Base-by-base conservation (phyloP, 495 filamentous ascomycete species). In the Penicillium steckii region DNA sequence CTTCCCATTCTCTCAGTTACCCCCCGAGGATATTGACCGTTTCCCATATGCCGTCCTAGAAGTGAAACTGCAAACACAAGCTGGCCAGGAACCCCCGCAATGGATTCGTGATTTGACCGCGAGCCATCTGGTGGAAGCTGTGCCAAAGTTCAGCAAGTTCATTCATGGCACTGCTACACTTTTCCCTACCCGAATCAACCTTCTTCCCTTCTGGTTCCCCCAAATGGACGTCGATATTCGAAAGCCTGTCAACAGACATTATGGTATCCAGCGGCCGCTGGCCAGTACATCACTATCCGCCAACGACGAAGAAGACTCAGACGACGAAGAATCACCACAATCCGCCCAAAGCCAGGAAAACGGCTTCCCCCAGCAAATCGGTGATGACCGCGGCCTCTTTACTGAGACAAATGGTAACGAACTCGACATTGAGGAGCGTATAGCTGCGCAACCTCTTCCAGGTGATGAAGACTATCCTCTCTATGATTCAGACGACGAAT, bases 81-180 rank as follows among this genome's bases (percentile, higher is more conserved):
- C 87, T 26, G 94, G 95, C n/a, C 92, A 97, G 68, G 91, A 96
- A 61, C 94, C 95, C 19, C 94, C 94, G 0, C 85, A 92, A 61
- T 99, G 94, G 94, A 93, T 97, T 50, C 85, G 89, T 9, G 90
- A 96, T 57, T 77, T 99, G 35, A 94, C 89, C 19, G 80, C 90
- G 13, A 94, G 88, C 59, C 94, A 99, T 68, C 80, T 99, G 21
- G 94, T 99, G 12, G 94, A 99, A 68, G 94, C 95, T 1, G 92
- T 97, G 1, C 94, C 94, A 44, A 99, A 99, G 65, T 99, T 96
- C 76, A 96, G 91, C 60, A 99, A 99, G 73, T 99, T 97, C 70
- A 99, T 99, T 53, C 94, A 99, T 68, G 94, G 94, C 44, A 88
- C 85, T 0, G 90, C 93, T 8, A 89, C 82, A 0, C 68, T 97